Percentiles rank a stretch among this genome's conserved stretches.
Conservation (phyloP, 2,329 filamentous ascomycete species). For the Fusarium tjaetaba region DNA sequence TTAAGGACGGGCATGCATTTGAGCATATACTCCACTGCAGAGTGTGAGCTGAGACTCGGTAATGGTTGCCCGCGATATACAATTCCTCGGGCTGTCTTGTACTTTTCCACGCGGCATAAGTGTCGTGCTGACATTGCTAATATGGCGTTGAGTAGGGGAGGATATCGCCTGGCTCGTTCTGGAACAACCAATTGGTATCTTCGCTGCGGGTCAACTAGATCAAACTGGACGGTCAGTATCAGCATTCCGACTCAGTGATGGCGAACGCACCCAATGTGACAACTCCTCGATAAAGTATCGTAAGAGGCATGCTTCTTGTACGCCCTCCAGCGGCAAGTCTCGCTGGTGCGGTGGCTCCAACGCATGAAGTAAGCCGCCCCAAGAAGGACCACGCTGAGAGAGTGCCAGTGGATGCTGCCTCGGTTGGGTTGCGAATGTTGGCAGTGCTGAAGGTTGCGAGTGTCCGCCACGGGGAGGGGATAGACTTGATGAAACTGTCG, state of each 20-base stretch:
- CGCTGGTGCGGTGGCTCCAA: conserved; percentile 4
- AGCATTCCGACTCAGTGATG: accelerated
- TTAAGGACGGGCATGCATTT: conserved; percentile 32
- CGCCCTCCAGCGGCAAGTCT: neutral
- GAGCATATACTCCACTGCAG: conserved; percentile 37
- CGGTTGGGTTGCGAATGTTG: too few relatives aligned
- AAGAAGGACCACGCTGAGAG: too few relatives aligned
- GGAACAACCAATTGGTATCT: conserved; percentile 27
- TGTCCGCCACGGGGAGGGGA: too few relatives aligned
- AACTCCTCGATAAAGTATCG: conserved; percentile 36
- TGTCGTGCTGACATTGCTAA: conserved; percentile 27
- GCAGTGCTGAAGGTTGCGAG: too few relatives aligned
- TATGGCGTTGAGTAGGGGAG: conserved; percentile 27
- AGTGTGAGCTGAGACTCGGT: neutral
- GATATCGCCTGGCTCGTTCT: conserved; percentile 25
- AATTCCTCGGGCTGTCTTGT: conserved; percentile 6
- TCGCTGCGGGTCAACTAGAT: conserved; percentile 23
- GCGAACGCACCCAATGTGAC: neutral
- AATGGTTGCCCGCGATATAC: conserved; percentile 29
- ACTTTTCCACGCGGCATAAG: conserved; percentile 14
- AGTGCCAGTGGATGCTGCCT: too few relatives aligned
- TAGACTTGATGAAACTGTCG: too few relatives aligned
- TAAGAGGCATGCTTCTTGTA: conserved; percentile 35
- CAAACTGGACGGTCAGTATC: conserved; percentile 1
- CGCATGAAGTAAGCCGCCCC: neutral